Base-by-base conservation (phyloP, 192 early-diverging fungal species). In the Dispira simplex region DNA sequence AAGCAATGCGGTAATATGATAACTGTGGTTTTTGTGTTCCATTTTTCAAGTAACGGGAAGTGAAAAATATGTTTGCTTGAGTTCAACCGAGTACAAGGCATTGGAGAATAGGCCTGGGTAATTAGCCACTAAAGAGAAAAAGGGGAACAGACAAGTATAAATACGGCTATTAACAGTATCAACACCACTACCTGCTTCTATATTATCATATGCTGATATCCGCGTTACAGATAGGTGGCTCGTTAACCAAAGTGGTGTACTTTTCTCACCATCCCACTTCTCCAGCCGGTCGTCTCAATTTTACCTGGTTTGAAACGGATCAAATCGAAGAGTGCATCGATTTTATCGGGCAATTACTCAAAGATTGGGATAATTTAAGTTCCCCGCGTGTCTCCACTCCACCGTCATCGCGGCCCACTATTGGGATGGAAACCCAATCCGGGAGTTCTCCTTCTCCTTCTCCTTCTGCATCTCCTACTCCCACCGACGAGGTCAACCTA, bases 251-350 rank as follows among this genome's bases (percentile, higher is more conserved):
- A 63, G 77, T 90, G 0, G 83, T 90, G n/a, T 87, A 88, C 67
- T 77, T 82, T 60, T 82, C 84, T 0, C 74, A 79, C 39, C 46
- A 66, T 23, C 27, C 63, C 14, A 46, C 47, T n/a, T 65, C 65
- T 28, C 80, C 78, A 21, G 92, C 93, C 46, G 95, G 95, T 0
- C 79, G 92, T 12, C 71, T 98, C 53, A 91, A 93, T 71, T 98
- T 98, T 71, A 82, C 80, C 57, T 92, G 88, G 58, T 93, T 98
- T 66, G 93, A 98, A 67, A 98, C 95, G 0, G 89, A 91, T 70
- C 81, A 87, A 49, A 87, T 95, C 57, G 89, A 95, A 44, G 78
- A 89, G 54, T 93, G 92, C 71, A 81, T 96, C 21, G 85, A 81
- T 43, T 95, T 94, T 65, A 83, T 96, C 64, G 70, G 75, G 26